Base-by-base conservation (phyloP, 2,329 filamentous ascomycete species). In the Remersonia thermophila region DNA sequence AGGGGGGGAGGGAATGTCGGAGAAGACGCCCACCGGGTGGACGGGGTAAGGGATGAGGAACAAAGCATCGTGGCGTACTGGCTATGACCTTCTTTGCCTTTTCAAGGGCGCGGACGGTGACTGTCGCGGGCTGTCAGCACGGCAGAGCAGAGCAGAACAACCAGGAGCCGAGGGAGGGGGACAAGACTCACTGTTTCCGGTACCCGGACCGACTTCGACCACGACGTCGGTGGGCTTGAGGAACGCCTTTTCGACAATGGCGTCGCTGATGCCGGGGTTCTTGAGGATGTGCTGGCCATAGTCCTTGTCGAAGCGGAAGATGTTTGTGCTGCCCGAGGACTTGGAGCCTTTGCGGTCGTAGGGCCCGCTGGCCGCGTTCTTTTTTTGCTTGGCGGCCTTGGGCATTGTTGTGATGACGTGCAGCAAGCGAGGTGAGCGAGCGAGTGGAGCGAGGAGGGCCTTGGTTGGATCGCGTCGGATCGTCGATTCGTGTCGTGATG, bases 291-390 rank as follows among this genome's bases (percentile, higher is more conserved):
- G 85, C 55, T 73, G 69, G 50, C 89, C 86, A 47, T 91, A 74
- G 57, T 89, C 68, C 50, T 82, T 91, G 67, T 93, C 94, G 76
- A 95, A 93, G 58, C 93, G 93, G 74, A 96, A 96, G 60, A 95
- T 84, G 51, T 83, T 87, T 64, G 93, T 86, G 53, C 66, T 66
- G 39, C 55, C 43, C 30, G 41, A 39, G 8, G 35, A 34, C 35
- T 44, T 59, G 54, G 36, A 36, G 25, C 33, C 28, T 9, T 50
- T 48, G 17, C 55, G 55, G 23, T 57, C 48, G 42, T 58, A 58
- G 12, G 62, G 62, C 47, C 50, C 35, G 54, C 49, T 40, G 48
- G 44, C 26, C 20, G 47, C 43, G 16, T 50, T 51, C 47, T 56
- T 55, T 48, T 59, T 61, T 12, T 54, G 45, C 26, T 57, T 53